Evolutionary conservation across 2,329 filamentous ascomycete species (phyloP), one percentile per base, ranked within the genome.

Genomic region (Fusarium humuli): DNA sequence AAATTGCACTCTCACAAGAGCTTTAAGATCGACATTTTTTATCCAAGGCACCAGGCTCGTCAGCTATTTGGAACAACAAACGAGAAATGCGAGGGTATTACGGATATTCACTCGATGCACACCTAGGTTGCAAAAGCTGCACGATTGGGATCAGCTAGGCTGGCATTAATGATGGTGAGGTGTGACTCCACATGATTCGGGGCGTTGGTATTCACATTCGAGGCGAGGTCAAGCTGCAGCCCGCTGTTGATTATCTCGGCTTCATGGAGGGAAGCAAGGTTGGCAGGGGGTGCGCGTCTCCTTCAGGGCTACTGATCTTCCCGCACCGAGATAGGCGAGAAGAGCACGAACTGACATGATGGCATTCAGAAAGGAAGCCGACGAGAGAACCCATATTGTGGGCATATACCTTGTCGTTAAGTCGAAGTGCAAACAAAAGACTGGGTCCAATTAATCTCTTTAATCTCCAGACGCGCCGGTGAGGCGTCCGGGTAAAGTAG

Each of bases 291-390:
- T 67, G 67, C 57, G 67, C 46, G 65, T 68, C 61, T 61, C 70
- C 53, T 60, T 60, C 70, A 65, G 62, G 62, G 53, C 50, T 49
- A 55, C 56, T 73, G 72, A 75, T 75, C 73, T 67, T 74, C 73
- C 73, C 73, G 73, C 49, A 34, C 63, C 61, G 60, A 75, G 73
- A 75, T 75, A 69, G 66, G 73, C 73, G 73, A 75, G 72, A 57
- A 52, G 61, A 67, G 67, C 55, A 67, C 60, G 61, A 62, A 49
- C 67, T 60, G 57, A 59, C 23, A 42, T 41, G 47, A 58, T 64
- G 49, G 50, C 46, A 61, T 65, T 57, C 61, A 41, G 65, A 34
- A 25, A 13, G 42, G 45, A 30, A 34, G 29, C 37, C 30, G 27
- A 44, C 22, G 47, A 47, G 47, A 27, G 47, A 47, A 40, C 27